phyloP scores from a whole-genome alignment of 148 eudicot genomes.

The Persicaria tinctoria region DNA sequence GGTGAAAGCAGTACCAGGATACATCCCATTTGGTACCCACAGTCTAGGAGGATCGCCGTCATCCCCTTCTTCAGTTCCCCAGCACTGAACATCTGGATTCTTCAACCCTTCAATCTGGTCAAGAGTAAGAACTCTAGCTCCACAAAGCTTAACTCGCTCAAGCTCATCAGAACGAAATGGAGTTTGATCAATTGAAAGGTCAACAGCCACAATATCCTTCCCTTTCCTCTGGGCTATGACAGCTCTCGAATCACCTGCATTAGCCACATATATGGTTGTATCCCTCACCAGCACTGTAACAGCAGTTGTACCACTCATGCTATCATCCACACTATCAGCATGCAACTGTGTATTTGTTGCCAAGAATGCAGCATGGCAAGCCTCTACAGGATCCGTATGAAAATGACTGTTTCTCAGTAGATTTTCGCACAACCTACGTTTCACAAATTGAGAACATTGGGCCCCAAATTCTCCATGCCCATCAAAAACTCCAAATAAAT shows the following conservation, averaged over 20 bases:
- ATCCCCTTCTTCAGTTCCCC: conserved; percentile 97
- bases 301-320: conserved; percentile 99
- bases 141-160: conserved; percentile 83
- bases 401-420: conserved; percentile 64
- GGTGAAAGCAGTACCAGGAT: conserved; percentile 96
- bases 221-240: conserved; percentile 82
- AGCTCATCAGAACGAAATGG: conserved; percentile 84
- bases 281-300: conserved; percentile 82
- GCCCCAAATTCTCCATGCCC: conserved; percentile 96
- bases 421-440: conserved; percentile 81
- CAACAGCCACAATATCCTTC: conserved; percentile 73
- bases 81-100: conserved; percentile 82
- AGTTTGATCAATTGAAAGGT: conserved; percentile 87
- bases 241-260: conserved; percentile 96
- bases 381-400: conserved; percentile 67
- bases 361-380: conserved; percentile 75
- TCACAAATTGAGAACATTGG: conserved; percentile 91
- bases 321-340: conserved; percentile 78
- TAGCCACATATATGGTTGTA: conserved; percentile 66
- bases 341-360: conserved; percentile 82
- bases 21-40: conserved; percentile 97
- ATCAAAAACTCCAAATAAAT: conserved; percentile 93
- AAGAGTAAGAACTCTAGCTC: conserved; percentile 96
- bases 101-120: conserved; percentile 99
- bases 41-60: conserved; percentile 99